Base-by-base conservation (phyloP, 2,329 filamentous ascomycete genomes). In the Colletotrichum filicis region DNA sequence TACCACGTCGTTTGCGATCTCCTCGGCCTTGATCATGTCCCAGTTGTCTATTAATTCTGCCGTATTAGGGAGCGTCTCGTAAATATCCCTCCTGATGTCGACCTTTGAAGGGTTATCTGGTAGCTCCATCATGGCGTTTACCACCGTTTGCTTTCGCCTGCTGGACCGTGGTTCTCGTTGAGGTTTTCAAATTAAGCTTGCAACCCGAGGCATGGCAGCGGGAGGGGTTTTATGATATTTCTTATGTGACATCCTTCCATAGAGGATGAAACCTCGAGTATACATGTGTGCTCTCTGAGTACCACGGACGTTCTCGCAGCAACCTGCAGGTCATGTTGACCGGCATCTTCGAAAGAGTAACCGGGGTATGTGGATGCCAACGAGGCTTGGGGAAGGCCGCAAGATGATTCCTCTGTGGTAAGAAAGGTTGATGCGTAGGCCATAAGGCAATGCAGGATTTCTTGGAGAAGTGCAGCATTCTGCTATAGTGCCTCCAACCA, bases 31-130 rank as follows among this genome's bases (percentile, higher is more conserved):
- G 1, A 72, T 5, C 4, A 19, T 7, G 0, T 65, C 52, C 74
- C 74, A 75, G n/a, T 68, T 24, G n/a, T 19, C 24, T 2, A 57
- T n/a, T 2, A 71, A 12, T 1, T 22, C 37, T 3, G 28, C 60
- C 1, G 69, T 72, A 1, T 35, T 24, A 0, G 72, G 74, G 3
- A 73, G 61, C 19, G 57, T 19, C 22, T 66, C 66, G 68, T 75
- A 75, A 7, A 75, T 66, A 11, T 75, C 67, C 6, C 11, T 61
- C 19, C 26, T 37, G 24, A 74, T 67, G 30, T 75, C 72, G 26
- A 64, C 64, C 16, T 56, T 72, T 1, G 72, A 68, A 1, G 74
- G 72, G 6, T 30, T 30, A 8, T 75, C 74, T 1, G 72, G 52
- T 5, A 73, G 42, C 2, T 55, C 26, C 69, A 73, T 74, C 4